A percentile compares a stretch with the other conserved stretches of the same genome.
These are phyloP conservation scores for Sequoiadendron giganteum DNA, from an alignment of 75 land plant species.

Conservation along the genomic window DNA sequence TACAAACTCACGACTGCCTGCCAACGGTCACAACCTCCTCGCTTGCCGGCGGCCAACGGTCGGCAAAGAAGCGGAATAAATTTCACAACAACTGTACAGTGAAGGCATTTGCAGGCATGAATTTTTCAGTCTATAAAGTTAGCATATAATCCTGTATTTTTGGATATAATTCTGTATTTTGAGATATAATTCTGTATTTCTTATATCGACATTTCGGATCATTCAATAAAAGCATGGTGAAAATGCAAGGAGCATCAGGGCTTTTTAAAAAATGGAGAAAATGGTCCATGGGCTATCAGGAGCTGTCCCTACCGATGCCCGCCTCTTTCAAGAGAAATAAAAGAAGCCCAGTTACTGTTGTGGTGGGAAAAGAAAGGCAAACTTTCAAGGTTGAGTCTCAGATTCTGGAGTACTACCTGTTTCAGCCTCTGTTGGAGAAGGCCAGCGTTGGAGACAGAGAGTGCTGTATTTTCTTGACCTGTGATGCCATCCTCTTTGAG, in stretches of 20 bases:
- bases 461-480: conserved; percentile 16
- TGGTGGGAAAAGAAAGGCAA: conserved; percentile 35
- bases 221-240: not conserved
- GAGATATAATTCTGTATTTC: too few species aligned
- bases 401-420: conserved; percentile 23
- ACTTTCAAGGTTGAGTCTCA: conserved; percentile 41
- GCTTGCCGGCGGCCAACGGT: not conserved
- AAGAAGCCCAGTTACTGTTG: conserved; percentile 26
- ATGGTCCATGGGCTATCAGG: not conserved
- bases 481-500: conserved; percentile 34
- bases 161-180: too few species aligned
- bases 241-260: not conserved
- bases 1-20: not conserved
- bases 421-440: conserved; percentile 29
- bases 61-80: not conserved
- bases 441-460: not conserved
- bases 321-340: not conserved
- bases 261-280: not conserved
- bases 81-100: not conserved
- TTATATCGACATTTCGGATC: too few species aligned
- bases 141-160: too few species aligned
- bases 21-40: not conserved
- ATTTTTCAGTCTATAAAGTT: too few species aligned
- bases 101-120: not conserved
- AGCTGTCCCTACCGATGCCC: not conserved